These are phyloP conservation scores for Exserohilum rostratum DNA, from an alignment of 2,329 filamentous ascomycete genomes.

Conservation along the genomic window DNA sequence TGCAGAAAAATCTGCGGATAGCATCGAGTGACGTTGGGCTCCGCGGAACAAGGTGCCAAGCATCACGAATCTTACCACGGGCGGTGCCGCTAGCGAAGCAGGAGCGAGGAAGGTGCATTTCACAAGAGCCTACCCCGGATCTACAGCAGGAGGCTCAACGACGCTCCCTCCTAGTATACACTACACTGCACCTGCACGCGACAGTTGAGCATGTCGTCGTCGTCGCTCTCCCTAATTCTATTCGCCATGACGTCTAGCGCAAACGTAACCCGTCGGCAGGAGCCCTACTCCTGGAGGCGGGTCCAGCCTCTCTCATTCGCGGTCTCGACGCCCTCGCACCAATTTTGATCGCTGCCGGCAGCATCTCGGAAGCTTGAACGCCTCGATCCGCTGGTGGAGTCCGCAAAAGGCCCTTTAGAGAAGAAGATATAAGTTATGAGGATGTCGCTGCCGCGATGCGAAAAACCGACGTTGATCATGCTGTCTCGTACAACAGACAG, in stretches of 20 bases:
- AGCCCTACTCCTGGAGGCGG: constrained; percentile 17
- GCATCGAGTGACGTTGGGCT: constrained; percentile 10
- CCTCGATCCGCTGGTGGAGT: constrained; percentile 24
- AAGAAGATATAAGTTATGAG: constrained; percentile 35
- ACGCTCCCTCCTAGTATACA: neutral
- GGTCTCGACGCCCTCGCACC: constrained; percentile 19
- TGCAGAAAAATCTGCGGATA: neutral
- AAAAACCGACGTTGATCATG: constrained; percentile 2
- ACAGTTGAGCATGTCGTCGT: neutral
- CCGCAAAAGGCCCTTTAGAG: constrained; percentile 46
- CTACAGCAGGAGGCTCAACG: constrained; percentile 14
- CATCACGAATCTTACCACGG: constrained; percentile 17
- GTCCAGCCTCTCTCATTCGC: constrained; percentile 31
- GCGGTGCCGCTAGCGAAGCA: constrained; percentile 13
- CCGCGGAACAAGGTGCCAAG: constrained; percentile 12
- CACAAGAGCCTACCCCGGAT: constrained; percentile 8
- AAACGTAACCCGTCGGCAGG: constrained; percentile 11
- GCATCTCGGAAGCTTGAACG: constrained; percentile 32
- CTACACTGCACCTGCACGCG: too few relatives aligned
- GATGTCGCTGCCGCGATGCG: constrained; percentile 21
- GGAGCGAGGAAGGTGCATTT: constrained; percentile 10
- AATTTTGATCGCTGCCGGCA: constrained; percentile 27
- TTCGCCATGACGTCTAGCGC: constrained; percentile 25
- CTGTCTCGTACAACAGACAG: neutral
- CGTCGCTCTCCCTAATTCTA: neutral